Base-by-base conservation (phyloP, 176 grass and related monocot genomes). In the Avena sativa region DNA sequence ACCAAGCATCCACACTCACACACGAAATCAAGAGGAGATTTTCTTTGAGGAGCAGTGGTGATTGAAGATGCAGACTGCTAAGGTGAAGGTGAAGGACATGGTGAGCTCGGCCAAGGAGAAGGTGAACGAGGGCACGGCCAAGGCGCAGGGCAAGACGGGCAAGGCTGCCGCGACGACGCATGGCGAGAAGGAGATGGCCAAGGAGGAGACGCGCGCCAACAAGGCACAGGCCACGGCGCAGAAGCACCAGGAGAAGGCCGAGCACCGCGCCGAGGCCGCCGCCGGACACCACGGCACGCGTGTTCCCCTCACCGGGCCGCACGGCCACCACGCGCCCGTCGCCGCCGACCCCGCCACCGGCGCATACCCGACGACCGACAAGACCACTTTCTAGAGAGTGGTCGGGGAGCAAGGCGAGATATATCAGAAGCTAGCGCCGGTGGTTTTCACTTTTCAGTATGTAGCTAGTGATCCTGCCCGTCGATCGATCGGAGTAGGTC, bases 31-130 rank as follows among this genome's bases (percentile, higher is more conserved):
- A 62, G 8, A 7, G 6, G 28, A 28, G 40, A 43, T 43, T 43
- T 43, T 43, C 20, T 10, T 74, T 49, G 1, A 71, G n/a, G 46
- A 69, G 19, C 73, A 12, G 25, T 12, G 25, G 48, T 9, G n/a
- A 58, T 15, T 17, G 66, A 75, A 15, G 86, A 92, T 90, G 90
- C 86, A 90, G 68, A 67, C 74, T 9, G 90, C 90, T 5, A 95
- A 88, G 93, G 88, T 87, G 87, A 95, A 88, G 90, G 55, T 19
- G 66, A 79, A 94, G 93, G 93, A 92, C 82, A 71, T 80, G 93
- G 79, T 4, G 87, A 92, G 93, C 93, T 44, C 82, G 44, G 84
- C 85, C 23, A 95, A 88, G 88, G 90, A 84, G 90, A 92, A 92
- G 90, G 38, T 84, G 88, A 88, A 86, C 79, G 88, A 92, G 28